These are phyloP conservation scores for Excoecaria agallocha DNA, from an alignment of 345 rosid species.

Conservation along the genomic window DNA sequence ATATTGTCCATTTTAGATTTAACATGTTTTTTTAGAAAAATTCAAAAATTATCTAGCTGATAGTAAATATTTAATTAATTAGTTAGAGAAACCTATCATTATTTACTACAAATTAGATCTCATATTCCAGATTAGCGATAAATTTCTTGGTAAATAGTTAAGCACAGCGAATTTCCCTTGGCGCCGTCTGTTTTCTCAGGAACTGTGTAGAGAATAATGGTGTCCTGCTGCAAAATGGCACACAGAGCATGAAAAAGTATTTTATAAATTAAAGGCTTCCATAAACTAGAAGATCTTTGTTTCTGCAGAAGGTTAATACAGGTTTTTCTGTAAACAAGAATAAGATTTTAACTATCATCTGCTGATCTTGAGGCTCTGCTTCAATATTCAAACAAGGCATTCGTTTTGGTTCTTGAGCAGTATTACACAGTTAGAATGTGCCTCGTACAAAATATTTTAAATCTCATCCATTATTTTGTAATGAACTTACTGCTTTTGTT, in stretches of 20 bases:
- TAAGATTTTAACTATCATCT: slow-evolving; percentile 4
- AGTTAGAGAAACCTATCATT: too few relatives aligned
- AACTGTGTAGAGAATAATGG: background rate
- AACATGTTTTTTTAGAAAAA: too few relatives aligned
- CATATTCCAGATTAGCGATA: too few relatives aligned
- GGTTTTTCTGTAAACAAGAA: slow-evolving; percentile 1
- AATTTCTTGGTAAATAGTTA: too few relatives aligned
- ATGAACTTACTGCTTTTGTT: slow-evolving; percentile 21
- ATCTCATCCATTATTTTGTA: slow-evolving; percentile 26
- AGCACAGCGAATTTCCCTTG: too few relatives aligned
- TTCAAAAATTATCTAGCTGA: too few relatives aligned
- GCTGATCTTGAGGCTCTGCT: slow-evolving; percentile 7
- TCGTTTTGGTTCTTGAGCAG: slow-evolving; percentile 1
- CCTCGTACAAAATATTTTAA: slow-evolving; percentile 14
- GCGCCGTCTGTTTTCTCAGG: background rate
- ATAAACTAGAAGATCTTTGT: slow-evolving; percentile 17
- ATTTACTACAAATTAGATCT: too few relatives aligned
- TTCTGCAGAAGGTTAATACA: slow-evolving; percentile 25
- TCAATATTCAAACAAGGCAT: slow-evolving; percentile 6
- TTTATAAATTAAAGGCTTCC: slow-evolving; percentile 16
- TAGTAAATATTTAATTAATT: too few relatives aligned
- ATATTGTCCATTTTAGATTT: too few relatives aligned
- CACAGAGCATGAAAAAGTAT: background rate
- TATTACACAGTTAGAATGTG: slow-evolving; percentile 9
- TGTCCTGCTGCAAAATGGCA: slow-evolving; percentile 14